Evolutionary conservation across 768 basidiomycete genomes (phyloP).

Genomic region (Suillus subalutaceus): DNA sequence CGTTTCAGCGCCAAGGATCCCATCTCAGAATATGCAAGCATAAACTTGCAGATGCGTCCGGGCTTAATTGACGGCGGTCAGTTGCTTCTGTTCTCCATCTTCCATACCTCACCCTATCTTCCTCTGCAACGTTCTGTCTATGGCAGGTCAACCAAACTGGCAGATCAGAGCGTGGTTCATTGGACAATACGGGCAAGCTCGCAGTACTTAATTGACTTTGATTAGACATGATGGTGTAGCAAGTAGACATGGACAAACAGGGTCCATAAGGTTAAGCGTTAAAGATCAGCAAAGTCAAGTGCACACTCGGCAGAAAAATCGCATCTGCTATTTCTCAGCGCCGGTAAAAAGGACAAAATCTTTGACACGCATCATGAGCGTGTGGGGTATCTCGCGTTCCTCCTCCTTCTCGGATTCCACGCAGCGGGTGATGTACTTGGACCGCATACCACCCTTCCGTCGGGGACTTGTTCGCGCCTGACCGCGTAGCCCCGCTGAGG

Average conservation of each 20-base stretch:
- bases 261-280: neutral
- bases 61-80: neutral
- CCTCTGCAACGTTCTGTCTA: neutral
- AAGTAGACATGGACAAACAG: neutral
- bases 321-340: neutral
- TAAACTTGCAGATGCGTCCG: neutral
- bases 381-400: neutral
- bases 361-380: neutral
- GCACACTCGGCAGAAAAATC: neutral
- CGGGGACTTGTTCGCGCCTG: neutral
- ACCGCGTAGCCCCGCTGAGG: neutral
- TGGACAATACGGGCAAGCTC: neutral
- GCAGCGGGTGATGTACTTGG: neutral
- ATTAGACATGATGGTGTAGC: neutral
- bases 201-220: neutral
- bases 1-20: too few relatives aligned
- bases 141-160: neutral
- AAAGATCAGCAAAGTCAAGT: neutral
- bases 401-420: neutral
- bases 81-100: neutral
- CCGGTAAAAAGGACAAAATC: fast-evolving
- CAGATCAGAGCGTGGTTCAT: neutral
- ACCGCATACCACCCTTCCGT: neutral
- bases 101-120: neutral
- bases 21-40: too few relatives aligned